A percentile compares a stretch with the other conserved stretches of the same genome.
Conservation (phyloP, 805 yeast genomes). For the Monosporozyma siamensis region DNA sequence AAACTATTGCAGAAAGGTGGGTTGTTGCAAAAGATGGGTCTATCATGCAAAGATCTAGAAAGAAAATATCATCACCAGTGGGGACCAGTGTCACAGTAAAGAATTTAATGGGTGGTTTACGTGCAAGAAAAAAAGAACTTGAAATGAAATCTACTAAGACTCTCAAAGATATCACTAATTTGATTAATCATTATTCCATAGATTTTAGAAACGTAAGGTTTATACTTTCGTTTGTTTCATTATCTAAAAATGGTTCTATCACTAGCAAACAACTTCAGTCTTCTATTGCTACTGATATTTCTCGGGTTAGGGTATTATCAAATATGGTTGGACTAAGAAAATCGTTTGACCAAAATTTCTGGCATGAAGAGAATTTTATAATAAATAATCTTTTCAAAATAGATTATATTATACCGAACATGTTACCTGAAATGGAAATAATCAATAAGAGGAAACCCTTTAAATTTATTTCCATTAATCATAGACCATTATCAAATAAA, state of each 20-base stretch:
- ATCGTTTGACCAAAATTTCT: slow-evolving; percentile 11
- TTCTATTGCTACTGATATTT: slow-evolving; percentile 6
- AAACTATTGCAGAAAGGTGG: slow-evolving; percentile 33
- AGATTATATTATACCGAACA: slow-evolving; percentile 27
- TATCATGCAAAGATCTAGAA: slow-evolving; percentile 10
- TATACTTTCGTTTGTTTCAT: slow-evolving; percentile 14
- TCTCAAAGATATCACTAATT: slow-evolving; percentile 16
- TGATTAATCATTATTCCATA: slow-evolving; percentile 29
- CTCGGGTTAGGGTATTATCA: slow-evolving; percentile 10
- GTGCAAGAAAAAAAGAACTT: slow-evolving; percentile 30
- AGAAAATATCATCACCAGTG: slow-evolving; percentile 19
- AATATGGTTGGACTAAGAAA: slow-evolving; percentile 9
- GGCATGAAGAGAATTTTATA: slow-evolving; percentile 6
- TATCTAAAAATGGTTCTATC: slow-evolving; percentile 15
- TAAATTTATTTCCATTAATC: slow-evolving; percentile 30
- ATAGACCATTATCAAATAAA: slow-evolving; percentile 24
- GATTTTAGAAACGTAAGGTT: slow-evolving; percentile 28
- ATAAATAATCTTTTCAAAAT: slow-evolving; percentile 10
- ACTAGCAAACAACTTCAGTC: slow-evolving; percentile 14
- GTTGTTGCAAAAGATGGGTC: slow-evolving; percentile 25
- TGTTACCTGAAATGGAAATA: slow-evolving; percentile 25
- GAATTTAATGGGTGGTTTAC: slow-evolving; percentile 27
- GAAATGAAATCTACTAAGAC: slow-evolving; percentile 20
- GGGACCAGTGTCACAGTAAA: slow-evolving; percentile 33
- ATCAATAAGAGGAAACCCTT: slow-evolving; percentile 14